A percentile compares a stretch with the other conserved stretches of the same genome.
phyloP scores from a whole-genome alignment of 78 protist species.

The Monosiga brevicollis region DNA sequence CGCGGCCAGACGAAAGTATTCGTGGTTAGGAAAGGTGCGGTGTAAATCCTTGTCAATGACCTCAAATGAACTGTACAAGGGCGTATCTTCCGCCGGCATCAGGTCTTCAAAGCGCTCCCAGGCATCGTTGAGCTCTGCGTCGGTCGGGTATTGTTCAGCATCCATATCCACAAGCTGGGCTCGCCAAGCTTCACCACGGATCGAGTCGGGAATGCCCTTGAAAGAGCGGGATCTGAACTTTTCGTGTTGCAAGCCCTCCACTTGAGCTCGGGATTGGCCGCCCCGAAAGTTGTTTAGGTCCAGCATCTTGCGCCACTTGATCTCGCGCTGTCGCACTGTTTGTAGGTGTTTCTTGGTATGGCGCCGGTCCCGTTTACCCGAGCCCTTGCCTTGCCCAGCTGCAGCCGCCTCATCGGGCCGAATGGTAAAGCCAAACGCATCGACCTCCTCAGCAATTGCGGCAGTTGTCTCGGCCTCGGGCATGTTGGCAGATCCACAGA shows the following conservation, averaged over 20 bases:
- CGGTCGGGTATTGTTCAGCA: conserved; percentile 21
- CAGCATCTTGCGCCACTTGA: background rate
- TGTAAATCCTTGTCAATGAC: conserved; percentile 40
- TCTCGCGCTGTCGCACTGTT: background rate
- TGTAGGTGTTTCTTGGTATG: background rate
- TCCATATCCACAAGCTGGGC: conserved; percentile 13
- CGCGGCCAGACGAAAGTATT: too few relatives aligned
- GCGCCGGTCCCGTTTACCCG: too few relatives aligned
- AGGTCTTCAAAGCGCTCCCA: background rate
- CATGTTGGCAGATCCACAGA: too few relatives aligned
- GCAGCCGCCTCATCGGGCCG: background rate
- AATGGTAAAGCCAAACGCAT: background rate
- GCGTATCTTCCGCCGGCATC: background rate
- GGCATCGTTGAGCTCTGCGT: conserved; percentile 17
- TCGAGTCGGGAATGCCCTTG: conserved; percentile 42
- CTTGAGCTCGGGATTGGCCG: too few relatives aligned
- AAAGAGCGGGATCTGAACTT: conserved; percentile 24
- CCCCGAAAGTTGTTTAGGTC: background rate
- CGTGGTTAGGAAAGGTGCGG: conserved; percentile 46
- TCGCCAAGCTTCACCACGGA: conserved; percentile 31
- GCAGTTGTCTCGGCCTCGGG: too few relatives aligned
- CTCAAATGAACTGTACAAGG: too few relatives aligned
- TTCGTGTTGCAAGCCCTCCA: background rate
- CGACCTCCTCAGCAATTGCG: background rate
- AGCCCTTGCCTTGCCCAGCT: background rate